Conservation (phyloP, 2,329 filamentous ascomycete species). For the Eutypella sp. region DNA sequence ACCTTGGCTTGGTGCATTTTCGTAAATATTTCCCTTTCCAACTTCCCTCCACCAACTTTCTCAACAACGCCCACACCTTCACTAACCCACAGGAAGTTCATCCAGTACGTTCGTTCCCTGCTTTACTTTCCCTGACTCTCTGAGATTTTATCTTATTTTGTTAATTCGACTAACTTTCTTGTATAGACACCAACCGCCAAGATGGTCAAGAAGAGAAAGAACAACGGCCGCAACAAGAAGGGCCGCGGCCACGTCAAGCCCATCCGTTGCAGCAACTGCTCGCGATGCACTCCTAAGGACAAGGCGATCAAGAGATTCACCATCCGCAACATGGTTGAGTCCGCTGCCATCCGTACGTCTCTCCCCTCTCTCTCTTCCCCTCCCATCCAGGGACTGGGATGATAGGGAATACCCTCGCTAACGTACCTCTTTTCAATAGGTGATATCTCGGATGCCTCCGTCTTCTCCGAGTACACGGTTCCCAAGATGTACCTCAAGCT, state of each 20-base stretch:
- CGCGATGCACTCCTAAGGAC: conserved; percentile 93
- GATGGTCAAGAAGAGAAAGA: conserved; percentile 71
- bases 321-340: conserved; percentile 99
- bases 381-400: conserved; percentile 12
- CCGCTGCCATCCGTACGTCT: conserved; percentile 94
- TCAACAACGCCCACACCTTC: neutral
- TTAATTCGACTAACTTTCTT: neutral
- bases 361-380: conserved; percentile 1
- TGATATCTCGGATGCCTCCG: conserved; percentile 99
- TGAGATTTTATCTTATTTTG: too few species aligned
- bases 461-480: conserved; percentile 98
- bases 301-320: conserved; percentile 99
- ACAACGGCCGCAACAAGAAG: conserved; percentile 97
- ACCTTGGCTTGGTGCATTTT: neutral
- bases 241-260: conserved; percentile 99
- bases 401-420: too few species aligned
- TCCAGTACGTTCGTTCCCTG: neutral
- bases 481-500: conserved; percentile 99
- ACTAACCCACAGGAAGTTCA: neutral
- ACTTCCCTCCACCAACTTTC: neutral
- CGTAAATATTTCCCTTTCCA: neutral
- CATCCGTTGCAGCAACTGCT: conserved; percentile 74
- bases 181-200: conserved; percentile 46
- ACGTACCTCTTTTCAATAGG: conserved; percentile 61
- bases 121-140: too few species aligned